Evolutionary conservation across 257 asterid genomes (phyloP).

Genomic region (Jaltomata sinuosa): DNA sequence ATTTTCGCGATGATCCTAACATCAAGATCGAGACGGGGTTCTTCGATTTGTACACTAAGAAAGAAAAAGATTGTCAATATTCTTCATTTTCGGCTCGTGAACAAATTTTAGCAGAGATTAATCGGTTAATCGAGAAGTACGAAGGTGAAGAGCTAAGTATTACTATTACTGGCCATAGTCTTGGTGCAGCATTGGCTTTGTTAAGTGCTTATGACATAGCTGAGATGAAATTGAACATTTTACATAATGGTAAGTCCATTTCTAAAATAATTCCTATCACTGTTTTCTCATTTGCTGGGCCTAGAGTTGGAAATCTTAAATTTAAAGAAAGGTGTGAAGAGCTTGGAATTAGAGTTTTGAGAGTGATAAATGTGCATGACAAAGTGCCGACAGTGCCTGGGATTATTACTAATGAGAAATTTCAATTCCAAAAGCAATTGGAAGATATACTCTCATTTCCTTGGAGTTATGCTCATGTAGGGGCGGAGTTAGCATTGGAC

Average conservation of each 20-base stretch:
- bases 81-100: constrained; percentile 63
- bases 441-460: constrained; percentile 50
- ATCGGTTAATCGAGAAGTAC: constrained; percentile 51
- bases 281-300: constrained; percentile 54
- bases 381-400: constrained; percentile 66
- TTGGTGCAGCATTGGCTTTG: constrained; percentile 66
- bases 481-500: constrained; percentile 47
- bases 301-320: constrained; percentile 58
- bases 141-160: constrained; percentile 56
- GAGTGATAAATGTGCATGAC: constrained; percentile 53
- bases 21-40: constrained; percentile 70
- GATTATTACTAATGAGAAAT: constrained; percentile 57
- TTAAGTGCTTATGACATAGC: constrained; percentile 67
- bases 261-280: constrained; percentile 37
- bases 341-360: constrained; percentile 41
- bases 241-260: constrained; percentile 13
- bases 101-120: constrained; percentile 56
- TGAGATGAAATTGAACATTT: constrained; percentile 37
- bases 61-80: constrained; percentile 36
- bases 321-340: constrained; percentile 70
- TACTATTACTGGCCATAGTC: constrained; percentile 73
- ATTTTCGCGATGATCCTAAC: constrained; percentile 52
- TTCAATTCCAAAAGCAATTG: constrained; percentile 39
- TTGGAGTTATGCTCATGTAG: constrained; percentile 85
- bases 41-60: constrained; percentile 59